These are phyloP conservation scores for Starmera amethionina DNA, from an alignment of 805 yeast genomes.

Conservation along the genomic window DNA sequence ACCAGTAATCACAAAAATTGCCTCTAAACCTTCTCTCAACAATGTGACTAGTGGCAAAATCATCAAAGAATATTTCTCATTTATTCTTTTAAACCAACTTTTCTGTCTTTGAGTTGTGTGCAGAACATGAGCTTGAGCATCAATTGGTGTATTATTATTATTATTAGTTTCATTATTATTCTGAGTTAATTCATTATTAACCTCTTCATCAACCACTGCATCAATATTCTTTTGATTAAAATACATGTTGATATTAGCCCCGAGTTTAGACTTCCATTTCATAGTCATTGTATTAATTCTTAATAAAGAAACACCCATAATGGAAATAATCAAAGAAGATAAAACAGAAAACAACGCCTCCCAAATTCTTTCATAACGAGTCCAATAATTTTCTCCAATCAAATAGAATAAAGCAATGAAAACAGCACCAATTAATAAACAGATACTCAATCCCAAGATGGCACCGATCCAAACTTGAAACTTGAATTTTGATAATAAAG, in stretches of 20 bases:
- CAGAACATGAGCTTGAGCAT: background rate
- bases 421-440: constrained; percentile 62
- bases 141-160: background rate
- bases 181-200: background rate
- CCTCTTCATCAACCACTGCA: constrained; percentile 8
- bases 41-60: constrained; percentile 79
- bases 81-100: constrained; percentile 7
- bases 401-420: constrained; percentile 69
- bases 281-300: constrained; percentile 75
- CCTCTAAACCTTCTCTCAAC: constrained; percentile 85
- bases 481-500: constrained; percentile 34
- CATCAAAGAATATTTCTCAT: constrained; percentile 58
- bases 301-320: constrained; percentile 80
- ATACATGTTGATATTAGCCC: constrained; percentile 47
- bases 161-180: background rate
- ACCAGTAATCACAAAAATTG: constrained; percentile 87
- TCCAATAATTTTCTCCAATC: constrained; percentile 80
- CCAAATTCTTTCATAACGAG: constrained; percentile 80
- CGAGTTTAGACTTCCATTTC: constrained; percentile 66
- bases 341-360: constrained; percentile 78
- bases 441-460: constrained; percentile 54
- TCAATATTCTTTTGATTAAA: constrained; percentile 7
- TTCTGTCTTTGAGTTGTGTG: constrained; percentile 2
- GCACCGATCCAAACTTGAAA: constrained; percentile 85
- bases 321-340: constrained; percentile 69